phyloP scores from a whole-genome alignment of 768 basidiomycete genomes.

The Hygrocybe punicea region DNA sequence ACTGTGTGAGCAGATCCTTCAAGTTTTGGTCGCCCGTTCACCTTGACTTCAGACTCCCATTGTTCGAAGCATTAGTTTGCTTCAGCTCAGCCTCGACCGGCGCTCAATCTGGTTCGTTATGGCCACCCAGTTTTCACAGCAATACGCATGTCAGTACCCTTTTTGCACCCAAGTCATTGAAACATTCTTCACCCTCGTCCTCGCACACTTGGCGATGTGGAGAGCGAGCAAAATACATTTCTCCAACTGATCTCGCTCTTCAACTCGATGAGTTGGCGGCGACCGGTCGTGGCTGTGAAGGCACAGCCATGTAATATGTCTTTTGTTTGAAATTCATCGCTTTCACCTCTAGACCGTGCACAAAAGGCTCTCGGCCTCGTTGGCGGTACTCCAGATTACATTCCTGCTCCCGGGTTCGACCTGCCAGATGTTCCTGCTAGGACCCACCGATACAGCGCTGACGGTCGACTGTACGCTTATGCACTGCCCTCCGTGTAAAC shows the following conservation, averaged over 20 bases:
- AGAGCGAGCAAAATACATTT: neutral
- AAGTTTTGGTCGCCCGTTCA: too few species aligned
- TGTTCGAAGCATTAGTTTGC: constrained; percentile 47
- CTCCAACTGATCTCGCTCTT: neutral
- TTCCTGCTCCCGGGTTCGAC: constrained; percentile 56
- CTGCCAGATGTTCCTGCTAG: constrained; percentile 70
- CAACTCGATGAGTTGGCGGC: constrained; percentile 8
- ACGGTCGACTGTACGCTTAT: constrained; percentile 86
- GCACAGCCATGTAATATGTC: neutral
- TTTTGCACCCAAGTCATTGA: constrained; percentile 14
- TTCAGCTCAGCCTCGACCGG: constrained; percentile 45
- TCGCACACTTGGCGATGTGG: neutral
- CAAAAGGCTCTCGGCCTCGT: constrained; percentile 91
- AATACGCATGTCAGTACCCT: constrained; percentile 74
- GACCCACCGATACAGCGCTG: constrained; percentile 76
- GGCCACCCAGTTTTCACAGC: constrained; percentile 74
- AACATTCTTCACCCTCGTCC: neutral
- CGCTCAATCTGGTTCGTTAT: constrained; percentile 39
- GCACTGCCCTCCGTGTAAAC: constrained; percentile 71
- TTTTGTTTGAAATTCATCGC: constrained; percentile 5
- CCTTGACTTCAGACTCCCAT: too few species aligned
- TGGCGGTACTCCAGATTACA: constrained; percentile 75
- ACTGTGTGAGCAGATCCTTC: too few species aligned
- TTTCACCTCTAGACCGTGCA: constrained; percentile 67
- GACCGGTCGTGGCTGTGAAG: neutral